phyloP scores from a whole-genome alignment of 2,329 filamentous ascomycete genomes.

The Escovopsis weberi region DNA sequence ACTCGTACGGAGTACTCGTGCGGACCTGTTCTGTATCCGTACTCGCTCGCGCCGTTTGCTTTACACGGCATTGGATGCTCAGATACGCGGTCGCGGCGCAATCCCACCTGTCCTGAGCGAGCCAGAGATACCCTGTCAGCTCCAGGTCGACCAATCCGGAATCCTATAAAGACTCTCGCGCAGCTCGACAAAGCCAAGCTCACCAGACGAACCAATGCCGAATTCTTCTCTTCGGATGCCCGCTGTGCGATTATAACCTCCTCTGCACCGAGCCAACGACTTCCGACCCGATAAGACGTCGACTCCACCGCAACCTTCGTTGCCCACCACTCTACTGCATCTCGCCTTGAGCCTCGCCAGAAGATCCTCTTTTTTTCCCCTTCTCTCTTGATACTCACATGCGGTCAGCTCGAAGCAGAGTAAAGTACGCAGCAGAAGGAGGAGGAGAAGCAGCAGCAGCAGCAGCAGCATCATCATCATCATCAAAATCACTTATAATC shows the following conservation, averaged over 20 bases:
- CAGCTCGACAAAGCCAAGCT: conserved; percentile 2
- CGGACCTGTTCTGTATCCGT: no score
- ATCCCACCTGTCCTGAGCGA: no score
- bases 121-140: not conserved
- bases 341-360: conserved; percentile 1
- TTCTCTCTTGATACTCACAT: conserved; percentile 1
- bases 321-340: not conserved
- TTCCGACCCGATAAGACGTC: conserved; percentile 10
- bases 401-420: conserved; percentile 12
- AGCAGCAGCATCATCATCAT: conserved; percentile 3
- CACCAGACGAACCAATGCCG: conserved; percentile 1
- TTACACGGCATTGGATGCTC: no score
- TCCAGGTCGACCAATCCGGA: no score
- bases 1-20: no score
- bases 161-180: not conserved
- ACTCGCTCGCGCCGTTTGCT: no score
- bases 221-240: conserved; percentile 16
- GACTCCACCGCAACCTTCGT: conserved; percentile 5
- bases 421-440: not conserved
- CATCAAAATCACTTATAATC: conserved; percentile 7
- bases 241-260: conserved; percentile 17
- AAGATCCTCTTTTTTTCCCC: conserved; percentile 1
- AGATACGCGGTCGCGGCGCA: no score
- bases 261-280: conserved; percentile 1
- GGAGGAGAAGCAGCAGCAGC: no score